Evolutionary conservation across 169 alveolate genomes (phyloP).

Genomic region (Plasmodium ovale): DNA sequence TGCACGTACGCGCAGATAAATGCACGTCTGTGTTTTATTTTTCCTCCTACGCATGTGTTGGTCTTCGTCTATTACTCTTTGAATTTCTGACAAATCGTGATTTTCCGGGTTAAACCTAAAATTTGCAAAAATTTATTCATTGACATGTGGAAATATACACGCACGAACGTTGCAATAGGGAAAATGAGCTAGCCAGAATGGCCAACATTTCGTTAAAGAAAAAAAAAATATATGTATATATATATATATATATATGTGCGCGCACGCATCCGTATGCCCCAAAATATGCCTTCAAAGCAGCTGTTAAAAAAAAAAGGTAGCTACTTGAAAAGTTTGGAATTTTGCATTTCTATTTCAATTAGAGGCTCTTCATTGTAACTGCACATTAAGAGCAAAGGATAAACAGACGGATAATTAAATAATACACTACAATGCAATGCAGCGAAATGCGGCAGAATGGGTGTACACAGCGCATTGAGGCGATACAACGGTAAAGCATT

Average conservation of each 20-base stretch:
- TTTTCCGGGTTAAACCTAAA: conserved; percentile 73
- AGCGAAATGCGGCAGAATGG: neutral
- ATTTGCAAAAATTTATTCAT: no score
- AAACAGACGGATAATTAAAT: neutral
- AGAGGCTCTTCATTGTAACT: conserved; percentile 73
- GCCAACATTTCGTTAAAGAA: neutral
- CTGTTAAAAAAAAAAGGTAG: no score
- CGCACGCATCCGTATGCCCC: no score
- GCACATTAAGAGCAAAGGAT: neutral
- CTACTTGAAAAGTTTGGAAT: conserved; percentile 66
- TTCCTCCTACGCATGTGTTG: conserved; percentile 44
- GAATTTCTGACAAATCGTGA: conserved; percentile 63
- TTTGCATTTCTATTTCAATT: conserved; percentile 75
- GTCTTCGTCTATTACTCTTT: conserved; percentile 54
- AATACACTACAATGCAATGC: neutral
- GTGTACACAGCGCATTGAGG: neutral
- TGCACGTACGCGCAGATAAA: neutral
- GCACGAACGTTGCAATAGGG: neutral
- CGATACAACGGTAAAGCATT: neutral
- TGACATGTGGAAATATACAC: neutral
- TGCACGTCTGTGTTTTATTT: neutral
- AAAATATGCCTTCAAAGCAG: no score
- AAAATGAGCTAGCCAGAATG: neutral
- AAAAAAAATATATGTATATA: neutral
- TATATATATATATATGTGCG: no score